Base-by-base conservation (phyloP, 108 stramenopile species). In the Skeletonema marinoi region DNA sequence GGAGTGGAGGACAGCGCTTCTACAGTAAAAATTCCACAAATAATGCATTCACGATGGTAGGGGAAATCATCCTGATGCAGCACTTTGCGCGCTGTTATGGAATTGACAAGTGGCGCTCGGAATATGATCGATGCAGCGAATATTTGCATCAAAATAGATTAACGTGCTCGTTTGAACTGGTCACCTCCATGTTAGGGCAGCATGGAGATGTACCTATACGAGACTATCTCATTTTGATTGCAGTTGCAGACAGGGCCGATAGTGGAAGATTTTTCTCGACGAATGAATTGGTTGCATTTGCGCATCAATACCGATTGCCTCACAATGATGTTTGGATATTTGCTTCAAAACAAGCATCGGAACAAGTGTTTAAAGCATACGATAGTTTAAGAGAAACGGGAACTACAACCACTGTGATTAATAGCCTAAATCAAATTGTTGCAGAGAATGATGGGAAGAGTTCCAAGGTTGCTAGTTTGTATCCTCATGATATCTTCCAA, bases 291-390 rank as follows among this genome's bases (percentile, higher is more conserved):
- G 60, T 93, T 0, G 62, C 80, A 68, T 82, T 95, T 25, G 88
- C 90, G 7, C 92, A 93, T 65, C 60, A 65, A 58, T 92, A 84
- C 69, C 84, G 90, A 60, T 70, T 95, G 29, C 94, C 94, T 13
- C 94, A 95, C 78, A 95, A 95, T 80, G 94, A 95, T 77, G 59
- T 76, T 21, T 95, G 94, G 94, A 73, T 81, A 8, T 93, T 89
- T 64, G 30, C 78, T 10, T 78, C 88, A 11, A 38, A 62, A 0
- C n/a, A 68, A 29, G 32, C 73, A 61, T 78, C 66, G 9, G 35
- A 85, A 7, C n/a, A 54, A 19, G 63, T 95, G 4, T 95, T 95
- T 81, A 41, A 71, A 5, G 58, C 85, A 2, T 92, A 92, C 69
- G 92, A 89, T 51, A 62, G 78, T 44, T 65, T 87, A 11, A 75